Base-by-base conservation (phyloP, 345 rosid species). In the Eucalyptus lansdowneana region DNA sequence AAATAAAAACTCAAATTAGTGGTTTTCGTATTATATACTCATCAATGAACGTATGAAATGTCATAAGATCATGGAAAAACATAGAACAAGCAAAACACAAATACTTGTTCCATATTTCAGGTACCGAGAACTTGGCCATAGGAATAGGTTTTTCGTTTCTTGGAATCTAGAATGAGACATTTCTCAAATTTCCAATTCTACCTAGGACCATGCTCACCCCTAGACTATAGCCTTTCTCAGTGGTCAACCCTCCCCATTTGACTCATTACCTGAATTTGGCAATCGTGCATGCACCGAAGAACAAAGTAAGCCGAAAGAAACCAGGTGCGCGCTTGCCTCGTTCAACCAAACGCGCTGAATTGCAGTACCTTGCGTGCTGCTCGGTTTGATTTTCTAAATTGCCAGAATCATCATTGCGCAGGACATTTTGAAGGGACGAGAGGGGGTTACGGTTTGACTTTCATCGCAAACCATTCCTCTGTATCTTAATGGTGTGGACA, bases 31-130 rank as follows among this genome's bases (percentile, higher is more conserved):
- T 22, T 22, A 56, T 24, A 56, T 2, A 56, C 0, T 56, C 5
- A 3, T 53, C 1, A 53, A 2, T 56, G 1, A 0, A 56, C 0
- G 1, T 0, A 56, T 0, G 0, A 22, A 56, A 56, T 4, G 1
- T 0, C 12, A 8, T 0, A 1, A 3, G 62, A 56, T 22, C 6
- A 56, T 0, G 6, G 1, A 1, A 56, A 56, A 1, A 56, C 3
- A 24, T 53, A 53, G 2, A 0, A 53, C 5, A 19, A 19, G 10
- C 0, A 53, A 53, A 53, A 53, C 24, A 8, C 1, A 53, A 53
- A 53, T 24, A 24, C 2, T 56, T 24, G 13, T 56, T 56, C 13
- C 0, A 4, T 3, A 5, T 56, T 56, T 24, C 13, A 56, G 3
- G 3, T 24, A 56, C 12, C 0, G 3, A 56, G 62, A 56, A 56